Percentiles rank a stretch among this genome's conserved stretches.
phyloP scores from a whole-genome alignment of 495 filamentous ascomycete species.

The Entonaema liquescens region DNA sequence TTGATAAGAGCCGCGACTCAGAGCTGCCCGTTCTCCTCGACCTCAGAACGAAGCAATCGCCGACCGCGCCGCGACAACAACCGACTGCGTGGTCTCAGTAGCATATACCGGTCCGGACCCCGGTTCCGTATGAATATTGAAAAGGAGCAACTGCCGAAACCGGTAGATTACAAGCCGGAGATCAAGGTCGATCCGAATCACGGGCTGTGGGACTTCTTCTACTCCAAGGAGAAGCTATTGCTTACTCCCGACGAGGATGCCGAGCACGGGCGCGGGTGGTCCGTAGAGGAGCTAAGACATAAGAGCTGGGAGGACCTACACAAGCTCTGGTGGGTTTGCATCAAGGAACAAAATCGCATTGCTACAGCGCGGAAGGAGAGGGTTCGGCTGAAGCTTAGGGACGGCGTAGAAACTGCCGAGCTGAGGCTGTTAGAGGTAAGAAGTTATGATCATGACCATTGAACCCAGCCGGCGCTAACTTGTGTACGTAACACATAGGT shows the following conservation, averaged over 20 bases:
- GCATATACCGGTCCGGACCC: constrained; percentile 78
- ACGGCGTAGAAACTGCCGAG: constrained; percentile 70
- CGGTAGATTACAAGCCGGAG: constrained; percentile 65
- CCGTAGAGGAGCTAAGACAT: constrained; percentile 81
- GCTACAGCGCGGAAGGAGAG: constrained; percentile 77
- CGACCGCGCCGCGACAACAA: constrained; percentile 64
- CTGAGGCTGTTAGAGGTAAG: constrained; percentile 70
- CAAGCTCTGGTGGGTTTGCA: constrained; percentile 91
- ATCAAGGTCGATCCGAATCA: constrained; percentile 74
- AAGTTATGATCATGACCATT: constrained; percentile 2
- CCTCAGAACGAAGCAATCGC: constrained; percentile 37
- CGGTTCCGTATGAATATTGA: constrained; percentile 72
- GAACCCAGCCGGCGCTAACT: constrained; percentile 2
- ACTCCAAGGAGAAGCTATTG: constrained; percentile 67
- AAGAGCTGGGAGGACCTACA: constrained; percentile 97
- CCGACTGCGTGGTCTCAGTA: constrained; percentile 79
- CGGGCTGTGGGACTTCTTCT: constrained; percentile 95
- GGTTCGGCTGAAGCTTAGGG: constrained; percentile 67
- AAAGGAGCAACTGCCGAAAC: constrained; percentile 77
- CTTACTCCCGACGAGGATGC: constrained; percentile 71
- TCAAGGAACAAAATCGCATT: constrained; percentile 90
- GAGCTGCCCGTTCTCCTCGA: constrained; percentile 44
- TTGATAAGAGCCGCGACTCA: constrained; percentile 19
- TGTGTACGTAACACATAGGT: constrained; percentile 59
- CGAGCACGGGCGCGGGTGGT: constrained; percentile 83